Conservation (phyloP, 257 asterid species). For the Gentiana dahurica region DNA sequence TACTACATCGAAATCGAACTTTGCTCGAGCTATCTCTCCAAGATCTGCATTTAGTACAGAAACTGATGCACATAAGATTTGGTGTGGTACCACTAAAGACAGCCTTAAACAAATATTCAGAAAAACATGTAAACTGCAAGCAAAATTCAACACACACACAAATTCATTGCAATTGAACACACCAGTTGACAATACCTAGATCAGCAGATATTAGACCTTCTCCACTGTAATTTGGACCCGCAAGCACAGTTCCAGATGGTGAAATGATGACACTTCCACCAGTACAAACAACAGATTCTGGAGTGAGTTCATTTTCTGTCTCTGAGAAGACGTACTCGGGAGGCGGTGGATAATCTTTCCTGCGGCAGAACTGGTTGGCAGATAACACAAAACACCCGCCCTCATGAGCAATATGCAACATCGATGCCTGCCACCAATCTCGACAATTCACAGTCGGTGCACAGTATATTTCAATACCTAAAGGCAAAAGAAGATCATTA, state of each 20-base stretch:
- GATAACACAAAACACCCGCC: conserved; percentile 95
- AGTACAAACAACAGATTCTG: conserved; percentile 85
- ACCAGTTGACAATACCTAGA: conserved; percentile 38
- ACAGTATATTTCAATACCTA: conserved; percentile 90
- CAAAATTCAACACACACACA: not conserved
- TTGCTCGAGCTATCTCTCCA: conserved; percentile 81
- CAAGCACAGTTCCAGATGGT: conserved; percentile 79
- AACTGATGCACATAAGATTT: not conserved
- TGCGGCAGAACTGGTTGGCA: conserved; percentile 88
- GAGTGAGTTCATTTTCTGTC: conserved; percentile 61
- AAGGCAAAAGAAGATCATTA: conserved; percentile 4
- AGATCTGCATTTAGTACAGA: conserved; percentile 41
- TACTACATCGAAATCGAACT: conserved; percentile 89
- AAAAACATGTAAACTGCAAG: not conserved
- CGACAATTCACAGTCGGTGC: conserved; percentile 95
- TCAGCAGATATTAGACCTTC: conserved; percentile 94
- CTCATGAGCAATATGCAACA: conserved; percentile 93
- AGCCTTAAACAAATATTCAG: too few relatives aligned
- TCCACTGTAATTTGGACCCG: conserved; percentile 91
- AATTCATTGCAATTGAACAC: not conserved
- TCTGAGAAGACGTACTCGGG: conserved; percentile 67
- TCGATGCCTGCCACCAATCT: conserved; percentile 90
- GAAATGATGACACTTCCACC: conserved; percentile 95
- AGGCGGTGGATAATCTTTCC: conserved; percentile 94
- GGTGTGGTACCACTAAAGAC: too few relatives aligned